Base-by-base conservation (phyloP, 108 stramenopile genomes). In the Cyclotella cryptica region DNA sequence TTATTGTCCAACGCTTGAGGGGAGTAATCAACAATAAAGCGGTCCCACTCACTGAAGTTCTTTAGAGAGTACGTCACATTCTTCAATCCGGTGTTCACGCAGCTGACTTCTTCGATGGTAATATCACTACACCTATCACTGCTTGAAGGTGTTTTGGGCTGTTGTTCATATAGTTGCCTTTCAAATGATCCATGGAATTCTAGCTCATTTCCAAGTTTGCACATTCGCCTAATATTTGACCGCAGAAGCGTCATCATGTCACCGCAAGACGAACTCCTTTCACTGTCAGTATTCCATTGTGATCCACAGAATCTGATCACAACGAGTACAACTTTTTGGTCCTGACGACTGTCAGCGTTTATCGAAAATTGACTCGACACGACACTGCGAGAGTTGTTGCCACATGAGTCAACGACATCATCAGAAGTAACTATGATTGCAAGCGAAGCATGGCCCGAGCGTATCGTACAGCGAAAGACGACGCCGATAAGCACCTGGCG, bases 151-250 rank as follows among this genome's bases (percentile, higher is more conserved):
- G 41, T 45, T 24, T 66, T 19, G 22, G 54, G 7, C 14, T 14
- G n/a, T 9, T 21, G 10, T 15, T 54, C 52, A 5, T 46, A 6
- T 2, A 72, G 8, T 18, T 24, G 22, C 39, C 15, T 19, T 1
- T 54, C 62, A 74, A 74, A 80, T 5, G 22, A 46, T 60, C 81
- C 87, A 24, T 46, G 27, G 41, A 92, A 54, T 19, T 83, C 73
- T 11, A 93, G 55, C 49, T 70, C 58, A 75, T 91, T 88, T 9
- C 92, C 92, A 18, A 90, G 30, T 65, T 93, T 93, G 75, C 79
- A 91, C 44, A 66, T 59, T 28, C 88, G 79, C 18, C 88, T 81
- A 64, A 81, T 86, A 40, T 82, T 85, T 13, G 89, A 88, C 57
- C 92, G 76, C 18, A 90, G 65, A 49, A 84, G 72, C 26, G 64